phyloP scores from a whole-genome alignment of 129 eudicot genomes.

The Flaveria robusta region DNA sequence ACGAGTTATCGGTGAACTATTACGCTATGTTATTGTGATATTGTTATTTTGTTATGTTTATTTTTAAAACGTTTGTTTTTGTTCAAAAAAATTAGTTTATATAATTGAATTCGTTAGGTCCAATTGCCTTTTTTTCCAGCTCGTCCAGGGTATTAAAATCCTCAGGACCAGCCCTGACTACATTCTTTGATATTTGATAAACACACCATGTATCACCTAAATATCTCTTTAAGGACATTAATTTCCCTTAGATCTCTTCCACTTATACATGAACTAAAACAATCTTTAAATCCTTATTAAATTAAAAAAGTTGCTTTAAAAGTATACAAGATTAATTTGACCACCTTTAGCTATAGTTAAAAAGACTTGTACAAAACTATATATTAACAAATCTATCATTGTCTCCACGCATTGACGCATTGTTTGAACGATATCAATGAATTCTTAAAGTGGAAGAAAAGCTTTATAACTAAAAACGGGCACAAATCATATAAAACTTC shows the following conservation, averaged over 20 bases:
- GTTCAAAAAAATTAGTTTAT: too few relatives aligned
- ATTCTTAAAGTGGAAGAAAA: slow-evolving; percentile 15
- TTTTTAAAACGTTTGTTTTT: too few relatives aligned
- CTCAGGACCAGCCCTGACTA: too few relatives aligned
- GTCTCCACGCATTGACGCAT: neutral
- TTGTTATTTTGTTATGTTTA: too few relatives aligned
- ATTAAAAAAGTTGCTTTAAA: neutral
- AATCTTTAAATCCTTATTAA: neutral
- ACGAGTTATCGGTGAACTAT: too few relatives aligned
- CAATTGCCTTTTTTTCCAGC: too few relatives aligned
- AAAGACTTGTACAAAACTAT: neutral
- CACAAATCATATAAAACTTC: slow-evolving; percentile 38
- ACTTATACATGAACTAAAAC: neutral
- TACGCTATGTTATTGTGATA: too few relatives aligned
- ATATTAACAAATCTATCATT: neutral
- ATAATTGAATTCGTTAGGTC: too few relatives aligned
- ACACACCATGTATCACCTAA: too few relatives aligned
- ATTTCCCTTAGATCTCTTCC: neutral
- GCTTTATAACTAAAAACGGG: slow-evolving; percentile 18
- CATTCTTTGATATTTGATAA: too few relatives aligned
- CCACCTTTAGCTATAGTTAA: neutral
- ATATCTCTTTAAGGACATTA: too few relatives aligned
- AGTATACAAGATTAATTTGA: neutral
- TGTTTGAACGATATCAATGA: neutral
- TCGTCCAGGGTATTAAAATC: too few relatives aligned